phyloP scores from a whole-genome alignment of 1,284 basidiomycete genomes.

The Heterobasidion occidentale region DNA sequence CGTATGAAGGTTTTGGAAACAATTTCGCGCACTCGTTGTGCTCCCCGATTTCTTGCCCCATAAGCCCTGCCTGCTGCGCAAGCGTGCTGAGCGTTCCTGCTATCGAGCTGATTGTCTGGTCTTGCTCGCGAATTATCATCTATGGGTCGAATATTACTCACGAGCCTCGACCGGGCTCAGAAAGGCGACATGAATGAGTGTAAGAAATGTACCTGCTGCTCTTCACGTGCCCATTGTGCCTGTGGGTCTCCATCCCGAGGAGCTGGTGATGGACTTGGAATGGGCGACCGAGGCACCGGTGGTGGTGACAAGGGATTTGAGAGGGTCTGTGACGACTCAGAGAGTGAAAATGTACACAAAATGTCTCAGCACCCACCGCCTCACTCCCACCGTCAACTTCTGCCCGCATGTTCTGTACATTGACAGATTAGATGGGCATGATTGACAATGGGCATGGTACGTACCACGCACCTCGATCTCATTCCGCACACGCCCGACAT shows the following conservation, averaged over 20 bases:
- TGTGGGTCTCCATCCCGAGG: constrained; percentile 51
- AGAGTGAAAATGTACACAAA: background rate
- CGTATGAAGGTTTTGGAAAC: background rate
- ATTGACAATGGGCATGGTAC: constrained; percentile 13
- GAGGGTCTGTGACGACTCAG: background rate
- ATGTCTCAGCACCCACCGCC: constrained; percentile 4
- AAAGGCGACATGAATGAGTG: background rate
- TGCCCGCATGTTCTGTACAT: constrained; percentile 57
- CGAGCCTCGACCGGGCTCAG: background rate
- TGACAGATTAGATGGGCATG: constrained; percentile 11
- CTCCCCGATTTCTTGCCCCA: constrained; percentile 83
- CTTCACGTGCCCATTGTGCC: constrained; percentile 72
- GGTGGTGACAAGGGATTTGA: constrained; percentile 2
- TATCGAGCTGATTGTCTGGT: constrained; percentile 79
- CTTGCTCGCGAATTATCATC: constrained; percentile 83
- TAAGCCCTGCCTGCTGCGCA: constrained; percentile 82
- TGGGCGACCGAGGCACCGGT: constrained; percentile 1
- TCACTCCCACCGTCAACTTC: constrained; percentile 31
- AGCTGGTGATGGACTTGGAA: constrained; percentile 8
- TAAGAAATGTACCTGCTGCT: constrained; percentile 59
- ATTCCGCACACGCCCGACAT: constrained; percentile 63
- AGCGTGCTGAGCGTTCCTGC: constrained; percentile 76
- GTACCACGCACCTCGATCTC: constrained; percentile 67
- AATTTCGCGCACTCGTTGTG: constrained; percentile 69
- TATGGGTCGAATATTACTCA: constrained; percentile 19